Conservation (phyloP, 2,329 filamentous ascomycete species). For the Colletotrichum lindemuthianum region DNA sequence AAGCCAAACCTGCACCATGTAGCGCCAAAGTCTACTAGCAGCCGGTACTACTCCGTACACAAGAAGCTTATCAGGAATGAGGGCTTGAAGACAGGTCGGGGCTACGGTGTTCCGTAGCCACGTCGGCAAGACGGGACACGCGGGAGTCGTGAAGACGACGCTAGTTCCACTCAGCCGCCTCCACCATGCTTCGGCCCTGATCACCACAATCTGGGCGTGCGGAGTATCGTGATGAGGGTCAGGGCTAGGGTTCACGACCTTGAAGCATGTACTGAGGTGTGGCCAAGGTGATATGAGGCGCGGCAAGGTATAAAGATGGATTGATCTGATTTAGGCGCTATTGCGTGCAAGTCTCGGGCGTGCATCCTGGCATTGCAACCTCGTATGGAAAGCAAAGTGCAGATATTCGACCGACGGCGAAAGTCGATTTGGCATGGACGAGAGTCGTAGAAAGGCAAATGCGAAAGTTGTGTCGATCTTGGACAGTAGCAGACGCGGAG, state of each 20-base stretch:
- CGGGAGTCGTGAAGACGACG: conserved; percentile 23
- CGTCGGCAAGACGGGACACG: conserved; percentile 19
- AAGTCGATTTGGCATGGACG: no score
- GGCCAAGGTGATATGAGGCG: conserved; percentile 16
- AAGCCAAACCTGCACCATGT: neutral
- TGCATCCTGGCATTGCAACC: neutral
- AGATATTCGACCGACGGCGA: no score
- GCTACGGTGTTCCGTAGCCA: neutral
- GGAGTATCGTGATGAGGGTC: conserved; percentile 29
- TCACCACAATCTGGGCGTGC: conserved; percentile 22
- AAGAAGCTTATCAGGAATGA: conserved; percentile 13
- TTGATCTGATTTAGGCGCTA: conserved; percentile 8
- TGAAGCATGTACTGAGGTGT: conserved; percentile 9
- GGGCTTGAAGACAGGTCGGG: conserved; percentile 4
- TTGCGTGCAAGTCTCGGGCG: neutral
- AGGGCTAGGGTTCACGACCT: conserved; percentile 30
- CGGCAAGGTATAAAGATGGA: conserved; percentile 20
- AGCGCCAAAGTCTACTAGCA: conserved; percentile 1
- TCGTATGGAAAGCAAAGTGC: neutral
- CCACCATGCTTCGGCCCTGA: conserved; percentile 27
- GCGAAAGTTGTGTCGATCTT: conserved; percentile 1
- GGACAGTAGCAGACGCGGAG: conserved; percentile 10
- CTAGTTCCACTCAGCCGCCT: conserved; percentile 13
- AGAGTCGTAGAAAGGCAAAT: neutral
- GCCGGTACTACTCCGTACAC: no score